A percentile compares a stretch with the other conserved stretches of the same genome.
Evolutionary conservation across 2,329 filamentous ascomycete genomes (phyloP).

Genomic region (Trichoderma sp.): DNA sequence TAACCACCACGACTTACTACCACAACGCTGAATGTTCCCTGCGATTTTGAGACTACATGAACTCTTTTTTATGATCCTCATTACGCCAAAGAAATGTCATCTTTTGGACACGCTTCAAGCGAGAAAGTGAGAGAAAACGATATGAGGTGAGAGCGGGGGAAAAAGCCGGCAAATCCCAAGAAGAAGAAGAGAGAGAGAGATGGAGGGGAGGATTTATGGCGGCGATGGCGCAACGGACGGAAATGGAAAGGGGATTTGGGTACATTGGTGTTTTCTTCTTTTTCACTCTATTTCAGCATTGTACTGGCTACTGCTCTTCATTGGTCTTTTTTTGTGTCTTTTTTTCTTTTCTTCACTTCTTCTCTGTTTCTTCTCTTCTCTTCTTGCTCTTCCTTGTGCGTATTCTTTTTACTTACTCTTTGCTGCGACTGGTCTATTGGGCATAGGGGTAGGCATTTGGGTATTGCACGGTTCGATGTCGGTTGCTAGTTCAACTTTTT

Average conservation of each 20-base stretch:
- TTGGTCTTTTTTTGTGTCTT: not conserved
- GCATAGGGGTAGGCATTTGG: slow-evolving; percentile 19
- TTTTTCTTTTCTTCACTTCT: slow-evolving; percentile 11
- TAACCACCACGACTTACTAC: not conserved
- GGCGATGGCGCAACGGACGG: slow-evolving; percentile 19
- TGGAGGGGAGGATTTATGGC: not conserved
- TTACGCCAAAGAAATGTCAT: not conserved
- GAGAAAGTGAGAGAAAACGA: not conserved
- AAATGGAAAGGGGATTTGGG: slow-evolving; percentile 13
- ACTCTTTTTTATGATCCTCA: not conserved
- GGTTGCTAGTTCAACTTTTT: not conserved
- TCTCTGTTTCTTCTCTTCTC: not conserved
- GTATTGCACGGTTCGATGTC: slow-evolving; percentile 14
- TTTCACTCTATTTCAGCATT: slow-evolving; percentile 3
- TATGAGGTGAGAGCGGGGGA: not conserved
- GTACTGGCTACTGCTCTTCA: slow-evolving; percentile 17
- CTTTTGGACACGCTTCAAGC: not conserved
- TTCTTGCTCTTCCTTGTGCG: not conserved
- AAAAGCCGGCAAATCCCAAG: not conserved
- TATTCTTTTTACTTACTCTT: slow-evolving; percentile 11
- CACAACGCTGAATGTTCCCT: slow-evolving; percentile 10
- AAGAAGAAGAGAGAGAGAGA: not conserved
- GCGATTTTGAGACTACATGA: not conserved
- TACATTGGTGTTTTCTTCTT: slow-evolving; percentile 1
- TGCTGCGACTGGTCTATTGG: slow-evolving; percentile 3